Percentiles rank a stretch among this genome's conserved stretches.
Evolutionary conservation across 495 filamentous ascomycete species (phyloP).

Genomic region (Terfezia boudieri): DNA sequence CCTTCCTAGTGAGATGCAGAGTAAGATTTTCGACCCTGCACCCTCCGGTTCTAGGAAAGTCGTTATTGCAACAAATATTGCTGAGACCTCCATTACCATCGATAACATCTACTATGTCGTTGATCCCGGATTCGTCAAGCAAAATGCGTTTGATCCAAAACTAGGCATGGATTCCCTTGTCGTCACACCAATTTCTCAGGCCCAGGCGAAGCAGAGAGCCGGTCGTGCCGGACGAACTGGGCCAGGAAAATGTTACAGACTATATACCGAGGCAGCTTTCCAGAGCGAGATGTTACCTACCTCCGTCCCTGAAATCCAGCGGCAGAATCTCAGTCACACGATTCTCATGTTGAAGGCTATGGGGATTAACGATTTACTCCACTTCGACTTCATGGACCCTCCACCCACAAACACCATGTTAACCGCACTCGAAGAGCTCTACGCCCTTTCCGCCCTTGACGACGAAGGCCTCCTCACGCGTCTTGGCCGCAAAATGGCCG

Average conservation of each 20-base stretch:
- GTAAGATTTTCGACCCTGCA: conserved; percentile 79
- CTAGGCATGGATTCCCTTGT: conserved; percentile 93
- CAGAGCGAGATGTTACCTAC: conserved; percentile 95
- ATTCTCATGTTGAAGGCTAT: conserved; percentile 99
- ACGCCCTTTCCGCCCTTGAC: conserved; percentile 75
- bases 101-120: conserved; percentile 95
- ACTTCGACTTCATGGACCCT: conserved; percentile 98
- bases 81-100: conserved; percentile 93
- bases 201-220: conserved; percentile 84
- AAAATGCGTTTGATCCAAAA: conserved; percentile 91
- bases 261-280: conserved; percentile 92
- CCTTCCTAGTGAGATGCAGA: conserved; percentile 82
- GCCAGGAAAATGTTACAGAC: conserved; percentile 84
- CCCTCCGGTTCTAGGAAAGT: conserved; percentile 78
- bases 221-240: conserved; percentile 86
- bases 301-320: conserved; percentile 87
- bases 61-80: conserved; percentile 96
- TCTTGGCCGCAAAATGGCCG: conserved; percentile 87
- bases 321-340: conserved; percentile 79
- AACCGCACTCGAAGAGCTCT: conserved; percentile 83
- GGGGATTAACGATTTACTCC: conserved; percentile 93
- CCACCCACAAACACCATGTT: conserved; percentile 96
- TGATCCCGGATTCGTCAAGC: conserved; percentile 93
- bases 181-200: conserved; percentile 87
- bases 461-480: conserved; percentile 91